Conservation (phyloP, 768 basidiomycete genomes). For the Macrolepiota dolichaula region DNA sequence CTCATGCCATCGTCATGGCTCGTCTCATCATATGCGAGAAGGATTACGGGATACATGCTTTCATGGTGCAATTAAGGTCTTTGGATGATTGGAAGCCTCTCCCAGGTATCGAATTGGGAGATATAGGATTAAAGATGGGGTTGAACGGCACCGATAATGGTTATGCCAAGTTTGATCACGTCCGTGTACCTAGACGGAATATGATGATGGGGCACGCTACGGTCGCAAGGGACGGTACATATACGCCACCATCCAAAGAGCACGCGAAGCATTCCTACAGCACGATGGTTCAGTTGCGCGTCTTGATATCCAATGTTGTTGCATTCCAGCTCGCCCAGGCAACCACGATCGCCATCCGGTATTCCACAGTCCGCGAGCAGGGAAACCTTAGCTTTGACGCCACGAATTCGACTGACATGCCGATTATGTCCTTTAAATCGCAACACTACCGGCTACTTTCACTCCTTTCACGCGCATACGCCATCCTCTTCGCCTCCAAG, state of each 20-base stretch:
- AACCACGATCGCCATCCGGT: conserved; percentile 21
- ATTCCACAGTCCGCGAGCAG: conserved; percentile 24
- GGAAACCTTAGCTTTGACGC: conserved; percentile 18
- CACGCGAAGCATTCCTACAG: conserved; percentile 18
- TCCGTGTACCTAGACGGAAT: conserved; percentile 21
- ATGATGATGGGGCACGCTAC: conserved; percentile 20
- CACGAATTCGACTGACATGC: conserved; percentile 8
- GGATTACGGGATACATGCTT: conserved; percentile 22
- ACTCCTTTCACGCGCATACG: conserved; percentile 18
- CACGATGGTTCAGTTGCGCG: conserved; percentile 21
- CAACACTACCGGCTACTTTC: conserved; percentile 20
- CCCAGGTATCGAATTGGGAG: conserved; percentile 23
- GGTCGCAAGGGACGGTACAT: conserved; percentile 19
- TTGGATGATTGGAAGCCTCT: conserved; percentile 19
- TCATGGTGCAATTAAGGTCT: conserved; percentile 24
- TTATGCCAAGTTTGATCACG: conserved; percentile 20
- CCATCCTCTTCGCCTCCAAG: conserved; percentile 17
- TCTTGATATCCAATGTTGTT: conserved; percentile 12
- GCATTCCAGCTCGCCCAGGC: conserved; percentile 23
- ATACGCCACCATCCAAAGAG: conserved; percentile 1
- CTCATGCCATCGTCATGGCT: conserved; percentile 26
- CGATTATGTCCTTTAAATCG: conserved; percentile 21
- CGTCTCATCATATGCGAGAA: conserved; percentile 14
- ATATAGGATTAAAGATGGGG: conserved; percentile 22
- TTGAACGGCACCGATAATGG: conserved; percentile 23